Evolutionary conservation across 2,329 filamentous ascomycete species (phyloP).

Genomic region (Coniella vitis): DNA sequence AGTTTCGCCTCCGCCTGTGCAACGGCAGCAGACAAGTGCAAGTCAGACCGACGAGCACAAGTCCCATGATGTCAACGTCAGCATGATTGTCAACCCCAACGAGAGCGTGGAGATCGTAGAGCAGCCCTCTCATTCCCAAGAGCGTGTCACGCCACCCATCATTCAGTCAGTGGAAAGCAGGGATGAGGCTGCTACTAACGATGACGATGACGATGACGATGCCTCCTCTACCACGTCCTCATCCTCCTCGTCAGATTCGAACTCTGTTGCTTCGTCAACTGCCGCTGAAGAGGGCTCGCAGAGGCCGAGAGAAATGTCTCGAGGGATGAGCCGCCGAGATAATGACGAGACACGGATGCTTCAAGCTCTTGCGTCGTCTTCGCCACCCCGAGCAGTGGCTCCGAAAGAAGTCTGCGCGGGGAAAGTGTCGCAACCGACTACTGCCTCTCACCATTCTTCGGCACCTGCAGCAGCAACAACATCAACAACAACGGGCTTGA

Average conservation of each 20-base stretch:
- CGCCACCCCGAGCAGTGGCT: background rate
- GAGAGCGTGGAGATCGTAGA: conserved; percentile 6
- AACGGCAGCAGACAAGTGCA: background rate
- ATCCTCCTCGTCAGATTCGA: no score
- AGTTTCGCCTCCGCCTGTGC: background rate
- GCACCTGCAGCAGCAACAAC: no score
- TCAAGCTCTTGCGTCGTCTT: conserved; percentile 4
- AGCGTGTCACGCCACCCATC: background rate
- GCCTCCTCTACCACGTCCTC: background rate
- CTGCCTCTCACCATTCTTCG: no score
- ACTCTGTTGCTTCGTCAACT: no score
- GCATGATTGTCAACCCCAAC: conserved; percentile 11
- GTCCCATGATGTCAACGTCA: background rate
- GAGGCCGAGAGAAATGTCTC: background rate
- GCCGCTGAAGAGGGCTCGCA: no score
- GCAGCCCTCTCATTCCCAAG: background rate
- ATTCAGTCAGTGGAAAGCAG: background rate
- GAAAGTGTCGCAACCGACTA: no score
- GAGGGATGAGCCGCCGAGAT: background rate
- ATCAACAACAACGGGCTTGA: no score
- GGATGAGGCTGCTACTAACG: background rate
- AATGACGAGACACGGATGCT: background rate
- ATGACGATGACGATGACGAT: background rate
- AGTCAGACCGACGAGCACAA: background rate
- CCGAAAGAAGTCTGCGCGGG: background rate